Percentiles rank a stretch among this genome's conserved stretches.
These are phyloP conservation scores for Funneliformis geosporum DNA, from an alignment of 192 early-diverging fungal genomes.

Conservation along the genomic window DNA sequence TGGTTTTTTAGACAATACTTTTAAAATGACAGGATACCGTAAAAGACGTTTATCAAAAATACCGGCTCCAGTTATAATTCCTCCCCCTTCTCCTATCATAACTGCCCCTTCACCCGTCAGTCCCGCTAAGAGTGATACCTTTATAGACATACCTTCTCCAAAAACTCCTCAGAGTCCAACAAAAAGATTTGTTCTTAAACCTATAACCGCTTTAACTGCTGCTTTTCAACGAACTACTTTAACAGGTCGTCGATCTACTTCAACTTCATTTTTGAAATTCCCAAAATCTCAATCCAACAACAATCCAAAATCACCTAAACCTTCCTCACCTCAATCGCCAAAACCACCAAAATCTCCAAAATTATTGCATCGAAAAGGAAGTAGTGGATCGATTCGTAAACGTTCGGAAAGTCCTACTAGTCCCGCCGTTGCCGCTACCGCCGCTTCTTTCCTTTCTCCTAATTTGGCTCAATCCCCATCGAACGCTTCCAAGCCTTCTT, in stretches of 20 bases:
- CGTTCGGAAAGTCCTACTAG: slow-evolving; percentile 18
- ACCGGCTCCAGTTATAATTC: slow-evolving; percentile 26
- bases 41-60: slow-evolving; percentile 22
- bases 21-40: slow-evolving; percentile 16
- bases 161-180: slow-evolving; percentile 14
- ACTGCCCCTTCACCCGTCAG: not conserved
- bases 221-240: slow-evolving; percentile 18
- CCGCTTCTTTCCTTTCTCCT: not conserved
- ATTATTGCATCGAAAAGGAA: slow-evolving; percentile 27
- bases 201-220: slow-evolving; percentile 22
- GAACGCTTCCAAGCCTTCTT: slow-evolving; percentile 4
- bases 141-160: not conserved
- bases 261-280: slow-evolving; percentile 11
- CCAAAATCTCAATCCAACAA: slow-evolving; percentile 8
- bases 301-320: slow-evolving; percentile 6
- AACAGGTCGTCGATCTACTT: not conserved
- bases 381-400: slow-evolving; percentile 23
- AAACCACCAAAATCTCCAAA: slow-evolving; percentile 30
- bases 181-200: slow-evolving; percentile 26
- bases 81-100: not conserved
- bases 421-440: not conserved
- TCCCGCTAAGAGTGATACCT: slow-evolving; percentile 16
- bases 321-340: not conserved
- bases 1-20: slow-evolving; percentile 15
- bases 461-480: not conserved